These are phyloP conservation scores for Tuber aestivum DNA, from an alignment of 495 filamentous ascomycete genomes.

Conservation along the genomic window DNA sequence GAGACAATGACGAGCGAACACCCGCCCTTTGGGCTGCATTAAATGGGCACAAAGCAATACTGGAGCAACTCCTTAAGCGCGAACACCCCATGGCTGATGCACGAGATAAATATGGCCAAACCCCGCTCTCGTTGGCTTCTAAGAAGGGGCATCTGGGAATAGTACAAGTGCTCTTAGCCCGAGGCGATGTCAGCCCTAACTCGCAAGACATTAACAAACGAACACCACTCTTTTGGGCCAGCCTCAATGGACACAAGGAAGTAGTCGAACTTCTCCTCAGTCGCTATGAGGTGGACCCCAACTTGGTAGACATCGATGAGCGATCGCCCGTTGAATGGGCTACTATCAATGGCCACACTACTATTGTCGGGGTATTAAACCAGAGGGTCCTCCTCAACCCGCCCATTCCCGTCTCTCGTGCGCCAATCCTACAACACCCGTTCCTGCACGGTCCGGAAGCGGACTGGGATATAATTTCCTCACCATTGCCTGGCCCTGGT, in stretches of 20 bases:
- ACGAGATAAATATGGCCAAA: background rate
- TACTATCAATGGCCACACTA: background rate
- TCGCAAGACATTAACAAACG: background rate
- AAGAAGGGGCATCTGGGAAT: background rate
- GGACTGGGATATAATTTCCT: background rate
- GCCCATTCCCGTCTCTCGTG: fast-evolving
- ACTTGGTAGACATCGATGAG: background rate
- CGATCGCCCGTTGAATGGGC: background rate
- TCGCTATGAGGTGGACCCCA: background rate
- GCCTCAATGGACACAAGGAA: background rate
- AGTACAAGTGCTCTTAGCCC: background rate
- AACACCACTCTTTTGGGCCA: background rate
- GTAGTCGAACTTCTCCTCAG: background rate
- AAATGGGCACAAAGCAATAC: background rate
- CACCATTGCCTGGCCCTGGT: background rate
- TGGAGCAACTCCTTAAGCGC: background rate
- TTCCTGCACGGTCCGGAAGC: background rate
- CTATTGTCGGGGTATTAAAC: background rate
- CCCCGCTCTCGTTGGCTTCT: background rate
- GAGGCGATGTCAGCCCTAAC: background rate
- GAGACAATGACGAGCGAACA: slow-evolving; percentile 14
- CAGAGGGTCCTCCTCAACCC: background rate
- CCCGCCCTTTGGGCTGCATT: slow-evolving; percentile 15
- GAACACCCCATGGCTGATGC: background rate
- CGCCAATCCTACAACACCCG: too few relatives aligned